Conservation (phyloP, 2,329 filamentous ascomycete genomes). For the Trichophyton simii region DNA sequence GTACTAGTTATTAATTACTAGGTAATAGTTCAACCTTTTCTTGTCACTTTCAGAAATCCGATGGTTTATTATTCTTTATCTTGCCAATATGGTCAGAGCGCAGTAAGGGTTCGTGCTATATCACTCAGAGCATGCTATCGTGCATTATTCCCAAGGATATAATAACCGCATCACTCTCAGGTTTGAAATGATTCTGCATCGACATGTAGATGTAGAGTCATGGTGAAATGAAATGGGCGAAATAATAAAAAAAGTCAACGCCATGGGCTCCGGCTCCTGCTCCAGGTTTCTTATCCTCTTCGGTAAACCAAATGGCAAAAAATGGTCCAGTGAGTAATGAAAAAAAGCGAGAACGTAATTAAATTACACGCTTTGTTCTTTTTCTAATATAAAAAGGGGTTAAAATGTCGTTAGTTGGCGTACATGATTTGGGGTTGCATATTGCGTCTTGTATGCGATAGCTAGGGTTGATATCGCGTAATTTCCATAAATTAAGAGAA, state of each 20-base stretch:
- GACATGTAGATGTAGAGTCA: neutral
- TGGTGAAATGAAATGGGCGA: neutral
- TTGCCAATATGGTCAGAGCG: neutral
- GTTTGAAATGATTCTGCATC: neutral
- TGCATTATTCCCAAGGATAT: neutral
- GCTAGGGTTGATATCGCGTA: neutral
- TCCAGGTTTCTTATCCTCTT: neutral
- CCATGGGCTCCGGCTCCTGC: neutral
- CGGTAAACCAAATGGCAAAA: neutral
- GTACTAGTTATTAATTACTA: no score
- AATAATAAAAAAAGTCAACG: neutral
- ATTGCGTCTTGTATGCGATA: neutral
- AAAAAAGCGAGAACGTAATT: neutral
- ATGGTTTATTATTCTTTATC: neutral
- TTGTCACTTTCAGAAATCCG: neutral
- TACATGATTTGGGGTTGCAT: neutral
- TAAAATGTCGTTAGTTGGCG: neutral
- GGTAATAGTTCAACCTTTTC: neutral
- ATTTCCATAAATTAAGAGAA: constrained; percentile 37
- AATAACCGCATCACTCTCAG: neutral
- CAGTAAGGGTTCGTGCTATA: neutral
- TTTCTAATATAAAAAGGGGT: neutral
- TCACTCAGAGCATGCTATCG: neutral
- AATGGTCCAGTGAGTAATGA: neutral
- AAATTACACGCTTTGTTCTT: neutral